Evolutionary conservation across 768 basidiomycete genomes (phyloP).

Genomic region (Nidularia sp.): DNA sequence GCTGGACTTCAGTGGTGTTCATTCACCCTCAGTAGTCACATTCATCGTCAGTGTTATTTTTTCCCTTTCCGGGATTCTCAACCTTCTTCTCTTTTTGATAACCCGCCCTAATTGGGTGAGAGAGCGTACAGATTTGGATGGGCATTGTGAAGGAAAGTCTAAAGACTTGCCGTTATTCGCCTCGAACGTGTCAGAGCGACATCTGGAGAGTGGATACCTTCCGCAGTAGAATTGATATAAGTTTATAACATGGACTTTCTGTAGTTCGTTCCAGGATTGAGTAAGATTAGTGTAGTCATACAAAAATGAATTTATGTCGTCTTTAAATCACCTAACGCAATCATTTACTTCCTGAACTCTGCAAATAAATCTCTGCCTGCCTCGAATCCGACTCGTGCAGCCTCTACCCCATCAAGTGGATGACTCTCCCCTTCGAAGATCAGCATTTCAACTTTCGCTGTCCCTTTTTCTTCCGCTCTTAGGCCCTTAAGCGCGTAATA

Average conservation of each 20-base stretch:
- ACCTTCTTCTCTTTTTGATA: slow-evolving; percentile 11
- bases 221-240: no score
- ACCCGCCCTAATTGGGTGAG: slow-evolving; percentile 5
- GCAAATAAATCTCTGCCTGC: slow-evolving; percentile 48
- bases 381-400: slow-evolving; percentile 49
- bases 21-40: slow-evolving; percentile 8
- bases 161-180: no score
- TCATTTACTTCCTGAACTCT: not conserved
- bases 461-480: slow-evolving; percentile 3
- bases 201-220: no score
- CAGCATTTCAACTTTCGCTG: slow-evolving; percentile 49
- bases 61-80: slow-evolving; percentile 13
- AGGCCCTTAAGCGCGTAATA: slow-evolving; percentile 62
- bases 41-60: slow-evolving; percentile 10
- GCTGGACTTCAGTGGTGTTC: slow-evolving; percentile 9
- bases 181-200: no score
- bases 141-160: no score
- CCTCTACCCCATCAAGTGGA: slow-evolving; percentile 60
- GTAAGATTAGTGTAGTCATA: no score
- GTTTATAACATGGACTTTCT: no score
- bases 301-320: no score
- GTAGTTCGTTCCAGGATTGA: no score
- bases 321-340: no score
- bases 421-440: slow-evolving; percentile 61
- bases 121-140: no score